Base-by-base conservation (phyloP, 2,329 filamentous ascomycete species). In the Incumbomyces lentus region DNA sequence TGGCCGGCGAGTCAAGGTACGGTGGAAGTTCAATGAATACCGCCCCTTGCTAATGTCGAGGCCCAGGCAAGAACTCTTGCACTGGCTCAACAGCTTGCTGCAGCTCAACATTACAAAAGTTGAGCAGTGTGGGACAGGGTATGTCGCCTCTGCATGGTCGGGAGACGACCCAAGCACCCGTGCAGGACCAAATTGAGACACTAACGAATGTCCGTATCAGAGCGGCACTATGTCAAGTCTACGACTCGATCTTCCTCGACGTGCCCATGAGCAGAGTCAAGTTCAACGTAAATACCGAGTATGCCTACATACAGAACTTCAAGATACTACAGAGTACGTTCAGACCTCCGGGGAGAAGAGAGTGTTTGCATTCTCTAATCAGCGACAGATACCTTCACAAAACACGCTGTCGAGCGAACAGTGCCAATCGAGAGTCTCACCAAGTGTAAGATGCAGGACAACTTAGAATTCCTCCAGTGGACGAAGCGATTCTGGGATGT, bases 371-470 rank as follows among this genome's bases (percentile, higher is more conserved):
- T 26, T 26, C 22, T 16, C 22, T 38, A 14, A 36, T 11, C 29
- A 12, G 16, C n/a, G 12, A 22, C 47, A 66, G 90, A 88, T 66
- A 75, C 78, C 55, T 96, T 96, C 63, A 75, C 81, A 52, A 85
- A 84, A 67, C 89, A 96, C 69, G 74, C 81, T 54, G 77, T 98
- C 71, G 89, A 96, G 60, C 88, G 88, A 64, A 83, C 84, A 22
- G 82, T 98, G 58, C 87, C 87, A 49, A 87, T 96, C 64, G 81
- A 95, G 66, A 74, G 77, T 49, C 81, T 98, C 50, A 79, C 92
- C 60, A 98, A 96, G 69, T 98, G 92, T 76, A 95, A 95, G 75
- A 98, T 98, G 90, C 92, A 98, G 76, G 92, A 98, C 68, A 98
- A 98, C 72, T 84, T 98, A 59, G 92, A 96, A 64, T 98, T 98